Evolutionary conservation across 2,329 filamentous ascomycete species (phyloP), one percentile per base, ranked within the genome.

Genomic region (Cyclaneusma minus): DNA sequence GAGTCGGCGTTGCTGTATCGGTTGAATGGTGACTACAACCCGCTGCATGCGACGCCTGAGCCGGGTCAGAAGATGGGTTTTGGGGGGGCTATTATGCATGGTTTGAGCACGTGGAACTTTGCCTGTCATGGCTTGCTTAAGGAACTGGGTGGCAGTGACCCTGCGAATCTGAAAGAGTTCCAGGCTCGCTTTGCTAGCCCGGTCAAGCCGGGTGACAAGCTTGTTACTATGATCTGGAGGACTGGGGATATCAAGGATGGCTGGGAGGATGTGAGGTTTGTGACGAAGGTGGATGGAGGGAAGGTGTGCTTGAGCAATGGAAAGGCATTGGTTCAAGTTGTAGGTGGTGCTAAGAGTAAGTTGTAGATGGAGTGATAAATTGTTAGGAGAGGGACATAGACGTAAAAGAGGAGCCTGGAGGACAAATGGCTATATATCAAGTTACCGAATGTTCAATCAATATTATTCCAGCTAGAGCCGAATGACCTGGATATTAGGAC

Each of bases 21-120:
- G 35, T 65, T 93, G 26, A 93, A 92, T 42, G 84, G 84, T 38
- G 85, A 93, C 57, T 93, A 93, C 56, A 93, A 93, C 58, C 85
- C 84, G 15, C 71, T 93, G 18, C 84, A 93, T 49, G 83, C 82
- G 5, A 80, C 79, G 11, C 83, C 83, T 8, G 80, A 83, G 54
- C 81, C 83, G 0, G 83, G 83, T 33, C 56, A 68, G 52, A 77
- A 83, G 56, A 92, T 93, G 81, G 84, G 85, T 33, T 93, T 92
- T 40, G 81, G 82, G 15, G 84, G 84, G 17, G 62, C 71, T 40
- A 93, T 93, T 51, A 79, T 92, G 49, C 84, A 93, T 55, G 85
- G 85, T 12, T 61, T 93, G 23, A 92, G 75, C 57, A 81, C 72
- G 40, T 93, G 80, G 75, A 93, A 93, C 56, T 68, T 68, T 30